Evolutionary conservation across 768 basidiomycete genomes (phyloP).

Genomic region (Leccinum aurantiacum): DNA sequence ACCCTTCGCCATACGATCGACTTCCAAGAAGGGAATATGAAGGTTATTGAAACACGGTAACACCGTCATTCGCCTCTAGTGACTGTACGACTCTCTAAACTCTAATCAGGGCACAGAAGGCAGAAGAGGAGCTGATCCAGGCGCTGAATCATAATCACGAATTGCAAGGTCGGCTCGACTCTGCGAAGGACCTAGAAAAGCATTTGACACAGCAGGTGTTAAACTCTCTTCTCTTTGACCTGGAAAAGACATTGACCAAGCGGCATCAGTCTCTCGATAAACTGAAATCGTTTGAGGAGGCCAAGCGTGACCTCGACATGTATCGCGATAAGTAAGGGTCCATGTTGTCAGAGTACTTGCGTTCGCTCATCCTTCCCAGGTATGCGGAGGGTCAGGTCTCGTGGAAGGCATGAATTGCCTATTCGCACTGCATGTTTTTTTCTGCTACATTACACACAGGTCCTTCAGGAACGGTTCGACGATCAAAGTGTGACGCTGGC

Average conservation of each 20-base stretch:
- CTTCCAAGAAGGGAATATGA: slow-evolving; percentile 31
- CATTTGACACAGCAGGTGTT: slow-evolving; percentile 24
- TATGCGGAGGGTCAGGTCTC: slow-evolving; percentile 21
- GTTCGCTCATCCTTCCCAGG: slow-evolving; percentile 13
- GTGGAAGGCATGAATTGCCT: slow-evolving; percentile 21
- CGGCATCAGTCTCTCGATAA: slow-evolving; percentile 24
- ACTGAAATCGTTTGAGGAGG: slow-evolving; percentile 15
- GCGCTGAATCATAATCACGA: slow-evolving; percentile 25
- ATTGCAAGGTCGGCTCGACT: slow-evolving; percentile 30
- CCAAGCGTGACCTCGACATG: slow-evolving; percentile 19
- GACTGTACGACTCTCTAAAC: slow-evolving; percentile 14
- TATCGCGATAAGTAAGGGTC: slow-evolving; percentile 29
- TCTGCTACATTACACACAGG: slow-evolving; percentile 26
- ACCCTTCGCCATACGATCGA: slow-evolving; percentile 32
- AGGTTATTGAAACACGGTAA: slow-evolving; percentile 29
- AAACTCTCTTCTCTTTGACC: slow-evolving; percentile 17
- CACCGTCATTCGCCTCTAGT: not conserved
- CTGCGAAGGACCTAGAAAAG: slow-evolving; percentile 24
- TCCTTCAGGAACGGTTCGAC: slow-evolving; percentile 60
- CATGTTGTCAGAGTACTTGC: not conserved
- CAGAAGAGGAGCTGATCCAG: slow-evolving; percentile 20
- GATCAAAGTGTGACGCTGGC: slow-evolving; percentile 53
- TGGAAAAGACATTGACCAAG: slow-evolving; percentile 19
- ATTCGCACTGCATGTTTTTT: not conserved
- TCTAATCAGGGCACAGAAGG: slow-evolving; percentile 17